Percentiles rank a stretch among this genome's conserved stretches.
Conservation (phyloP, 257 asterid species). For the Cinchona pubescens region DNA sequence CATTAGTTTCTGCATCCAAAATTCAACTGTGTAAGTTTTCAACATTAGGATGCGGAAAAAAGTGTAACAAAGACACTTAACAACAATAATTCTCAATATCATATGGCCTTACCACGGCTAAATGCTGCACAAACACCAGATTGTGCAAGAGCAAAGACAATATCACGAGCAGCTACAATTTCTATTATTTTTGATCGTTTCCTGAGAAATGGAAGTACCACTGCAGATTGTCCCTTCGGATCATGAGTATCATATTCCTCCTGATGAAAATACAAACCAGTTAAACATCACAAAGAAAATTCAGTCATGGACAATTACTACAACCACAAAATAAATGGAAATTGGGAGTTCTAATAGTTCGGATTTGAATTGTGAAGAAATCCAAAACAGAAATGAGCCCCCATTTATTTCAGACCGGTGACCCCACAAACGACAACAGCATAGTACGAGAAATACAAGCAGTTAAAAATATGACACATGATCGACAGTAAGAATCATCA, state of each 20-base stretch:
- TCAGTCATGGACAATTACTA: neutral
- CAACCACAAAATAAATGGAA: neutral
- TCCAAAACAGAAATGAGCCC: neutral
- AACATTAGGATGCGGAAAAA: neutral
- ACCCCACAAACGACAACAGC: neutral
- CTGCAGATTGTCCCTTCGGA: slow-evolving; percentile 71
- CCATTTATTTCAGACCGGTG: neutral
- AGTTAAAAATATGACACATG: neutral
- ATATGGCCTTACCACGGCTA: slow-evolving; percentile 67
- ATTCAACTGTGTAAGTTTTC: slow-evolving; percentile 19
- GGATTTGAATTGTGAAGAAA: neutral
- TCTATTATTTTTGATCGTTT: slow-evolving; percentile 92
- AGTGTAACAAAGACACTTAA: neutral
- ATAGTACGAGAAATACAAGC: neutral
- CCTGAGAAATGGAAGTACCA: slow-evolving; percentile 79
- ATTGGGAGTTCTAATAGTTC: neutral
- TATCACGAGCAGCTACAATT: slow-evolving; percentile 97
- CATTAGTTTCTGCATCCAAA: slow-evolving; percentile 73
- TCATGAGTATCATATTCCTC: slow-evolving; percentile 99
- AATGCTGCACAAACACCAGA: slow-evolving; percentile 99
- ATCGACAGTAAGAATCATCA: neutral
- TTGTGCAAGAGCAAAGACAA: slow-evolving; percentile 98
- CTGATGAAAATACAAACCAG: slow-evolving; percentile 34
- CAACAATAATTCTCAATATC: neutral
- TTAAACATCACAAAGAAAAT: slow-evolving; percentile 13